Evolutionary conservation across 495 filamentous ascomycete genomes (phyloP).

Genomic region (Saxispiralis lemnorum): DNA sequence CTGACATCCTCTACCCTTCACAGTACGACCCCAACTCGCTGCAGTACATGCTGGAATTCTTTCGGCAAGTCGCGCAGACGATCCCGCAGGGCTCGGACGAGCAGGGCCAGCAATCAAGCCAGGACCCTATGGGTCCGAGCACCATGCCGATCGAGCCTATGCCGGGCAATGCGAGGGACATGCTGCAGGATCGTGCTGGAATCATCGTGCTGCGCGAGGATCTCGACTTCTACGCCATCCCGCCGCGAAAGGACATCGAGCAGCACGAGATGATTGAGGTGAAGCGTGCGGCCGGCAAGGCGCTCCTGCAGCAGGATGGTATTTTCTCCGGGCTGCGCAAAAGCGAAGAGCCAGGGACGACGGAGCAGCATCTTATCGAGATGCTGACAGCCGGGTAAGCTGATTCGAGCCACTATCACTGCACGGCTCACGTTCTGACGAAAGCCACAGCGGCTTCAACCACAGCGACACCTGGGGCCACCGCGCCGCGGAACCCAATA

Average conservation of each 20-base stretch:
- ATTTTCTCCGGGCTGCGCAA: conserved; percentile 90
- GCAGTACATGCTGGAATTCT: conserved; percentile 99
- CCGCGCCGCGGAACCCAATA: conserved; percentile 86
- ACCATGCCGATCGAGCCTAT: conserved; percentile 49
- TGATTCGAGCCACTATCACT: conserved; percentile 6
- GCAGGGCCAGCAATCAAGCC: conserved; percentile 21
- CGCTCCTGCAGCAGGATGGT: conserved; percentile 74
- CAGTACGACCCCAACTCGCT: conserved; percentile 93
- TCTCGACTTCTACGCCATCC: conserved; percentile 93
- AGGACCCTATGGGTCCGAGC: conserved; percentile 21
- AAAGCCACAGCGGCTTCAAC: conserved; percentile 68
- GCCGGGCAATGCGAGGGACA: conserved; percentile 51
- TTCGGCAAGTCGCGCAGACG: conserved; percentile 83
- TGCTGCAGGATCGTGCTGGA: conserved; percentile 75
- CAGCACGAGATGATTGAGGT: conserved; percentile 89
- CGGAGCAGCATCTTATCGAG: conserved; percentile 95
- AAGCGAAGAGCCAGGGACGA: conserved; percentile 89
- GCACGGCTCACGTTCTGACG: conserved; percentile 2
- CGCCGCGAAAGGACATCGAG: conserved; percentile 67
- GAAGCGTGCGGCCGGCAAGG: conserved; percentile 79
- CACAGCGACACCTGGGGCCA: conserved; percentile 92
- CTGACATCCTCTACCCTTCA: conserved; percentile 35
- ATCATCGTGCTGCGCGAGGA: conserved; percentile 97
- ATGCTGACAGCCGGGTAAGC: conserved; percentile 95
- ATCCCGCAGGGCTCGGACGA: conserved; percentile 56